These are phyloP conservation scores for Debaryomyces sp. DNA, from an alignment of 1,139 yeast species.

Conservation along the genomic window DNA sequence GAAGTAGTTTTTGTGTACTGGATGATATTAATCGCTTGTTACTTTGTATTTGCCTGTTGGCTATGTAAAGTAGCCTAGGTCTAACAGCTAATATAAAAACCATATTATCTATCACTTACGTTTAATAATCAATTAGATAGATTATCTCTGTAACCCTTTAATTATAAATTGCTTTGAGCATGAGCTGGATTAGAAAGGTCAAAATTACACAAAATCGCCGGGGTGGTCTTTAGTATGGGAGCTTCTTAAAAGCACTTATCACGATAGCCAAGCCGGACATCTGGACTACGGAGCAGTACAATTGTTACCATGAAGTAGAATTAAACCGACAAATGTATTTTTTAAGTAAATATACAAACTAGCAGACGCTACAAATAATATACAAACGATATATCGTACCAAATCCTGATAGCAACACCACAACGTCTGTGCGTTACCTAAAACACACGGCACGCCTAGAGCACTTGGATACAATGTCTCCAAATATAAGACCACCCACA, in stretches of 20 bases:
- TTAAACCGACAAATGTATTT: slow-evolving; percentile 14
- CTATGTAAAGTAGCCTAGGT: slow-evolving; percentile 32
- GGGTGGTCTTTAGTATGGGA: neutral
- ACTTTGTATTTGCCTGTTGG: slow-evolving; percentile 25
- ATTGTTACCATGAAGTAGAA: neutral
- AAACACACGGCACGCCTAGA: slow-evolving; percentile 65
- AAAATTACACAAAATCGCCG: slow-evolving; percentile 6
- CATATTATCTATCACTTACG: slow-evolving; percentile 14
- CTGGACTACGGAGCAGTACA: neutral
- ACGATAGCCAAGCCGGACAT: neutral
- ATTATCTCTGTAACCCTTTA: slow-evolving; percentile 5
- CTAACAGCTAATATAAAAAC: slow-evolving; percentile 36
- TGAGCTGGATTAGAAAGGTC: neutral
- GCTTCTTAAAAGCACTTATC: neutral
- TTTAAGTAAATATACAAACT: slow-evolving; percentile 9
- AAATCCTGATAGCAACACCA: slow-evolving; percentile 65
- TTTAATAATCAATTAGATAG: neutral
- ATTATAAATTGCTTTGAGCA: slow-evolving; percentile 7
- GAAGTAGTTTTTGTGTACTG: slow-evolving; percentile 15
- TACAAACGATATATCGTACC: slow-evolving; percentile 26
- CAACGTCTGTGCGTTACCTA: slow-evolving; percentile 54
- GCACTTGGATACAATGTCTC: slow-evolving; percentile 44
- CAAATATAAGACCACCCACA: slow-evolving; percentile 8
- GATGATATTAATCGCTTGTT: slow-evolving; percentile 19
- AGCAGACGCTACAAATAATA: slow-evolving; percentile 1